Evolutionary conservation across 1,284 basidiomycete species (phyloP), one percentile per base, ranked within the genome.

Genomic region (Anthracocystis walkeri): DNA sequence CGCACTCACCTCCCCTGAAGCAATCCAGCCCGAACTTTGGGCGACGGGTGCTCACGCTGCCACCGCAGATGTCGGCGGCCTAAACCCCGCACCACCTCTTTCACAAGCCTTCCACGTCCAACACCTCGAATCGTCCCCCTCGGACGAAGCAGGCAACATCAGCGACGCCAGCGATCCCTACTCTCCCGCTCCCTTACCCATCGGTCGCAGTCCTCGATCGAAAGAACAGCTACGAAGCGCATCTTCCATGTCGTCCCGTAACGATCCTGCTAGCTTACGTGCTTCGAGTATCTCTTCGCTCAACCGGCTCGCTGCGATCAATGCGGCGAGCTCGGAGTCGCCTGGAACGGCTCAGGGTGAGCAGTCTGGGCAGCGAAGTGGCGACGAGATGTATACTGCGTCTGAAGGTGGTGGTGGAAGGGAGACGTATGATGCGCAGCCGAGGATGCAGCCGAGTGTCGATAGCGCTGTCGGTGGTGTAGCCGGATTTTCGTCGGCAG

Each of bases 131-230:
- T 64, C 67, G 12, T 64, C 67, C 1, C 53, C 67, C 1, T 60
- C 57, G 3, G 27, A 71, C 8, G 58, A 71, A 31, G 57, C 25
- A 25, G 53, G 49, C 11, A 33, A 53, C 12, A 42, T 16, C 31
- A 65, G 62, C 35, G 58, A 60, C 14, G 58, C 54, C 20, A 65
- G 62, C 45, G 68, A 71, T 35, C 68, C 68, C 1, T 71, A 71
- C 58, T 71, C 68, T 44, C 68, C 62, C 4, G 68, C 68, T 4
- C 68, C 68, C 23, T 16, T 58, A 31, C 68, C 68, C 10, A 58
- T 71, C 33, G 68, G 68, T n/a, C 57, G 68, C 27, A 71, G 62
- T 29, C 62, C 62, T 18, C 58, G 68, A 12, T 71, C 68, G 18
- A 65, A 65, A 40, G 62, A 65, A 49, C 68, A 71, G 51, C 46